Conservation (phyloP, 1,284 basidiomycete genomes). For the Cryptococcus deneoformans region DNA sequence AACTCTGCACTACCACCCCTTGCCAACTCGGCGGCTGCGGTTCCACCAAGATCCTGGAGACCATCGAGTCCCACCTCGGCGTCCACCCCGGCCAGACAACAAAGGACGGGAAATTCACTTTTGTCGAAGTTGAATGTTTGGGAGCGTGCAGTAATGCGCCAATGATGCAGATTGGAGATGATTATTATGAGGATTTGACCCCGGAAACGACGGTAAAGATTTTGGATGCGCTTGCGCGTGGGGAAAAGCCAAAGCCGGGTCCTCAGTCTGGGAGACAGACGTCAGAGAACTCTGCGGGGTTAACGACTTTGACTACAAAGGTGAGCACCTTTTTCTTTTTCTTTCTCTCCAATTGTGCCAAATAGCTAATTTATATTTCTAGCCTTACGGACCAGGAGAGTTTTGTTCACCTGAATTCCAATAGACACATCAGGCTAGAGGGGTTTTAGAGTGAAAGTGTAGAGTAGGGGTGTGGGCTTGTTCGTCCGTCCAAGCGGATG, state of each 20-base stretch:
- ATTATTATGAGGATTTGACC: slow-evolving; percentile 99
- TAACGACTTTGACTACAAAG: slow-evolving; percentile 79
- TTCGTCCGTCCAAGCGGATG: too few relatives aligned
- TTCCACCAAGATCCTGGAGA: slow-evolving; percentile 82
- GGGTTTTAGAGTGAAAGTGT: too few relatives aligned
- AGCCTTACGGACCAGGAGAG: slow-evolving; percentile 95
- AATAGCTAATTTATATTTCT: slow-evolving; percentile 4
- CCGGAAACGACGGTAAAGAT: slow-evolving; percentile 83
- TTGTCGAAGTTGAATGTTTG: slow-evolving; percentile 97
- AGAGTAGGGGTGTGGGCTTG: too few relatives aligned
- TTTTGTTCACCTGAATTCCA: slow-evolving; percentile 83
- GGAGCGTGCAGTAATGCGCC: slow-evolving; percentile 99
- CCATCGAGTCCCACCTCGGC: slow-evolving; percentile 78
- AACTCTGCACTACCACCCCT: slow-evolving; percentile 96
- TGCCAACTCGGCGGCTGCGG: slow-evolving; percentile 89
- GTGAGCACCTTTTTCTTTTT: slow-evolving; percentile 52
- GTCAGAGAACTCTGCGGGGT: slow-evolving; percentile 83
- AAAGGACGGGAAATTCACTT: slow-evolving; percentile 92
- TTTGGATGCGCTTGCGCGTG: slow-evolving; percentile 78
- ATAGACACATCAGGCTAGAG: slow-evolving; percentile 49
- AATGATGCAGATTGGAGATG: slow-evolving; percentile 92
- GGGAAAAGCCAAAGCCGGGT: slow-evolving; percentile 84
- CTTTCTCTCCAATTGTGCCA: neutral
- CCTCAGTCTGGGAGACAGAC: slow-evolving; percentile 84
- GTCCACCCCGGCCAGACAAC: slow-evolving; percentile 89